phyloP scores from a whole-genome alignment of 495 filamentous ascomycete species.

The Talaromyces adpressus region DNA sequence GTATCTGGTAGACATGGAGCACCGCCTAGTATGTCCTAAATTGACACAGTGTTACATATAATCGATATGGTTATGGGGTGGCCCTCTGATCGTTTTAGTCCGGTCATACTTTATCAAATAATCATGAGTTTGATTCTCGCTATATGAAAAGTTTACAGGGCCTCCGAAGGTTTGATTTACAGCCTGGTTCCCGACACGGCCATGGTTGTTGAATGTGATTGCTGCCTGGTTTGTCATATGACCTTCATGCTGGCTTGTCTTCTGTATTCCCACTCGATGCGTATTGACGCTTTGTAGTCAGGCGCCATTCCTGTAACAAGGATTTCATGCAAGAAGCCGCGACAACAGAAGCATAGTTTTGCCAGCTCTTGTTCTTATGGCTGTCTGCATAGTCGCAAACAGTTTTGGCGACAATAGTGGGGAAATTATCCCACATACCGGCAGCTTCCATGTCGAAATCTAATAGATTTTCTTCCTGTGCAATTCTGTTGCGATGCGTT shows the following conservation, averaged over 20 bases:
- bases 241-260: neutral
- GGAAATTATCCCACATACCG: slow-evolving; percentile 24
- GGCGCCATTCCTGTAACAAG: slow-evolving; percentile 11
- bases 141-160: neutral
- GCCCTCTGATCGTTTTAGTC: too few relatives aligned
- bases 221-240: neutral
- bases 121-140: too few relatives aligned
- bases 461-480: slow-evolving; percentile 14
- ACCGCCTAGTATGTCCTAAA: too few relatives aligned
- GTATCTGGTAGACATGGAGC: too few relatives aligned
- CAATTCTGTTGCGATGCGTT: slow-evolving; percentile 13
- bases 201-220: neutral
- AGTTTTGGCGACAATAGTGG: slow-evolving; percentile 25
- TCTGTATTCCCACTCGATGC: too few relatives aligned
- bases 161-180: neutral
- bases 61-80: too few relatives aligned
- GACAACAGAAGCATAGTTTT: slow-evolving; percentile 22
- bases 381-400: slow-evolving; percentile 32
- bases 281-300: too few relatives aligned
- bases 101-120: too few relatives aligned
- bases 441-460: slow-evolving; percentile 33
- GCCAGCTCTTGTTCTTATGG: slow-evolving; percentile 32
- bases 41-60: too few relatives aligned
- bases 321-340: slow-evolving; percentile 22
- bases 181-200: neutral